These are phyloP conservation scores for Mallotus japonicus DNA, from an alignment of 441 rosid genomes.

Conservation along the genomic window DNA sequence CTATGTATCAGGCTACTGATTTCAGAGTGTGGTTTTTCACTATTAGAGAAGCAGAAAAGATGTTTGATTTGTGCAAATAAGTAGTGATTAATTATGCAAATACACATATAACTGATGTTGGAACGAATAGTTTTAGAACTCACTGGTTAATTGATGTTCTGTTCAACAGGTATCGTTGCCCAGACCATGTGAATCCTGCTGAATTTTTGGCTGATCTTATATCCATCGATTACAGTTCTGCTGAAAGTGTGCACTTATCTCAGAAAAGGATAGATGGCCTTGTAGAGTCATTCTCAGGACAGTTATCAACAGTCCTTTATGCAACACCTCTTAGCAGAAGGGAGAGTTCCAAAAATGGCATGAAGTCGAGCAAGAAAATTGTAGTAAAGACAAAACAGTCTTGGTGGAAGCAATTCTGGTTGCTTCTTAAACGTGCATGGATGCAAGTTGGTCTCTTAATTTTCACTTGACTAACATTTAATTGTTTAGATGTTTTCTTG, in stretches of 20 bases:
- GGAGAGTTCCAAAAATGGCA: conserved; percentile 33
- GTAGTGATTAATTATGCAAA: conserved; percentile 12
- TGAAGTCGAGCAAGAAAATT: conserved; percentile 39
- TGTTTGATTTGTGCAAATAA: conserved; percentile 6
- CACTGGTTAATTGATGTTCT: conserved; percentile 22
- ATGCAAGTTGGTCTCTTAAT: conserved; percentile 66
- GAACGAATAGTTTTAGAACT: not conserved
- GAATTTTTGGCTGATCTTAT: conserved; percentile 98
- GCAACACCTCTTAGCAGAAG: conserved; percentile 57
- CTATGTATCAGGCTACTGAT: not conserved
- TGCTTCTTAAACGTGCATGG: conserved; percentile 94
- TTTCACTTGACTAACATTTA: conserved; percentile 3
- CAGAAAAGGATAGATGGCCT: conserved; percentile 86
- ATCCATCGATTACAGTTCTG: conserved; percentile 84
- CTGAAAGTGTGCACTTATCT: conserved; percentile 70
- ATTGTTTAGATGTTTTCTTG: conserved; percentile 8
- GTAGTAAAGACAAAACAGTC: conserved; percentile 48
- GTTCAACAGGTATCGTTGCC: conserved; percentile 67
- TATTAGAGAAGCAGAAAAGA: not conserved
- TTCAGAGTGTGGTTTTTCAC: not conserved
- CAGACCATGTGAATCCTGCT: conserved; percentile 91
- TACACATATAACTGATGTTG: conserved; percentile 11
- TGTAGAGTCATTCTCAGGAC: conserved; percentile 73
- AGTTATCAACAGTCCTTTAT: conserved; percentile 52
- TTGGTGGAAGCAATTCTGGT: conserved; percentile 88